Conservation (phyloP, 345 rosid genomes). For the Euphorbia lathyris region DNA sequence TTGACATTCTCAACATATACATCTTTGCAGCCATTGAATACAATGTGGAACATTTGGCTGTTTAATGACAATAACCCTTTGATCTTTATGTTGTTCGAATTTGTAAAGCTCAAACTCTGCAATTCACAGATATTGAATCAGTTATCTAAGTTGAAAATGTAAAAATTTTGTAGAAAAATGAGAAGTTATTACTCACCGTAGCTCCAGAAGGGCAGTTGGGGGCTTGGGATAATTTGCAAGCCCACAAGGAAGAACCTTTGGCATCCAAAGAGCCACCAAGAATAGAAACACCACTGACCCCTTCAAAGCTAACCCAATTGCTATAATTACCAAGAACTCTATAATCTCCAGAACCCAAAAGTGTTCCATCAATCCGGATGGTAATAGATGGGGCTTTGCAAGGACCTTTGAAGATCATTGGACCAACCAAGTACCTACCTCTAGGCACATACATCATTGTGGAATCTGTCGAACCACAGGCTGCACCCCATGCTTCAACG, state of each 20-base stretch:
- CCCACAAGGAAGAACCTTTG: conserved; percentile 12
- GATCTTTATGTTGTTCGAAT: conserved; percentile 12
- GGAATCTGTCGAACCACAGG: neutral
- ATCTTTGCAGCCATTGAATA: conserved; percentile 4
- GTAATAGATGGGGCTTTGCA: conserved; percentile 12
- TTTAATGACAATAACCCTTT: neutral
- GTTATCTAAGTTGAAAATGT: neutral
- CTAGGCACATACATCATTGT: conserved; percentile 7
- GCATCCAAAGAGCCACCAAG: conserved; percentile 16
- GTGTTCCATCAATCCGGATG: conserved; percentile 10
- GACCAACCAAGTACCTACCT: conserved; percentile 12
- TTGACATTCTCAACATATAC: neutral
- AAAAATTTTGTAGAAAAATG: neutral
- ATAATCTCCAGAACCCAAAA: conserved; percentile 10
- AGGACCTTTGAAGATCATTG: neutral
- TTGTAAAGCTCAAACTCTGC: conserved; percentile 16
- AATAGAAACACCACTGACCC: conserved; percentile 16
- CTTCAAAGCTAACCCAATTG: conserved; percentile 5
- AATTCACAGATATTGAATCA: neutral
- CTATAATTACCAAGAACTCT: neutral
- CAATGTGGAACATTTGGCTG: neutral
- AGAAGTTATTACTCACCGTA: conserved; percentile 2
- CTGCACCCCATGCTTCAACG: conserved; percentile 9
- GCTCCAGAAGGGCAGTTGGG: conserved; percentile 11
- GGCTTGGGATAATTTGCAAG: conserved; percentile 5